Evolutionary conservation across 257 asterid species (phyloP), one percentile per base, ranked within the genome.

Genomic region (Catharanthus roseus): DNA sequence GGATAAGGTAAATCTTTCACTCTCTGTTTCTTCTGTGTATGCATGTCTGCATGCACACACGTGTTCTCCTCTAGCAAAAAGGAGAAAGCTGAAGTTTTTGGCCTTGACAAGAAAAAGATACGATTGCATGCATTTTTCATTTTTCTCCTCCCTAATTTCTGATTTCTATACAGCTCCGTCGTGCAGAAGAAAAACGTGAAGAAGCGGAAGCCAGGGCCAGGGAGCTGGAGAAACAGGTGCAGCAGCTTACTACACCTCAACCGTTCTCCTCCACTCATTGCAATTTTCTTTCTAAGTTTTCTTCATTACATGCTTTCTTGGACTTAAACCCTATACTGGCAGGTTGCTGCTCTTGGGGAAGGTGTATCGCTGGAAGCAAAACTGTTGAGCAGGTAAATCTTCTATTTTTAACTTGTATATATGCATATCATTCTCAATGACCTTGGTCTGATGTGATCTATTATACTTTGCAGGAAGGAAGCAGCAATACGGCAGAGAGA

Each of bases 361-460:
- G 98, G 99, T 80, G 88, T 91, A 51, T 91, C 99, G 5, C 83
- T 95, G 86, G 99, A 95, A 85, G 98, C 99, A 70, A 95, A 95
- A 81, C 70, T 91, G 69, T 77, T 90, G 80, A 88, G 83, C 89
- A 86, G 99, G 99, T 95, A 79, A 39, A 23, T 57, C 74, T 74
- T 71, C 12, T 42, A 31, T 42, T 42, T 1, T 39, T 65, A 26
- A 11, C 23, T 21, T 23, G 3, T 10, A 1, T 10, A 24, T n/a
- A 33, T 38, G 19, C 16, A 4, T 26, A 1, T 65, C n/a, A 4
- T 7, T 65, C 55, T 10, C 21, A 36, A 4, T 34, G 26, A 72
- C 68, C 57, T 68, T 51, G 55, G 77, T 62, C 74, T 91, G 80
- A 91, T 79, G 73, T 75, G n/a, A 57, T 71, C 41, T 75, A 69